Percentiles rank a stretch among this genome's conserved stretches.
Conservation (phyloP, 2,329 filamentous ascomycete species). For the Sphaerulina populicola region DNA sequence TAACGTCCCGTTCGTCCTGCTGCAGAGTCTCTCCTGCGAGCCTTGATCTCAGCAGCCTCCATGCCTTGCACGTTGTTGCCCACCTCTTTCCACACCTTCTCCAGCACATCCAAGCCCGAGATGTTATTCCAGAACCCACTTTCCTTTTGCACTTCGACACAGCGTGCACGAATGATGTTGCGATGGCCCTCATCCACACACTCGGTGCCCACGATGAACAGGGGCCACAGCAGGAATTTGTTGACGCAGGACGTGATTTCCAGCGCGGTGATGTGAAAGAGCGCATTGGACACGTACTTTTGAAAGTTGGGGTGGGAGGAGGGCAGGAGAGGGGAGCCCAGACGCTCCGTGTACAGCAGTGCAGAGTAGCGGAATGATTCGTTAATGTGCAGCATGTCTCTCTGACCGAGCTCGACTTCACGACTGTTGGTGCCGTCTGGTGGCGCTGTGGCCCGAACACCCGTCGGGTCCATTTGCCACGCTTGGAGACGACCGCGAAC, state of each 20-base stretch:
- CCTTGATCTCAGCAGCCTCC: constrained; percentile 25
- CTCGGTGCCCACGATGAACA: constrained; percentile 84
- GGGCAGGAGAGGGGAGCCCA: constrained; percentile 66
- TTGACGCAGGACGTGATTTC: constrained; percentile 63
- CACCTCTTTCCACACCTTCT: constrained; percentile 62
- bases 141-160: constrained; percentile 75
- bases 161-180: constrained; percentile 68
- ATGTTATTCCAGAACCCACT: constrained; percentile 93
- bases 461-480: constrained; percentile 61
- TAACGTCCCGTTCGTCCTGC: constrained; percentile 21
- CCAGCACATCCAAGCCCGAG: constrained; percentile 73
- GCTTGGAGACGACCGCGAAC: constrained; percentile 66
- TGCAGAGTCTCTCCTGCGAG: constrained; percentile 25
- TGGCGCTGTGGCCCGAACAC: constrained; percentile 26
- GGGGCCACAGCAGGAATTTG: constrained; percentile 87
- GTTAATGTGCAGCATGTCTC: constrained; percentile 72
- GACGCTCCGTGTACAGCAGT: constrained; percentile 78
- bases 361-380: constrained; percentile 87
- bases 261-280: constrained; percentile 75
- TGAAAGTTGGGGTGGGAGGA: constrained; percentile 72
- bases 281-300: constrained; percentile 68
- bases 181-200: constrained; percentile 75
- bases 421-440: constrained; percentile 25
- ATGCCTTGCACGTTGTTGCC: constrained; percentile 20
- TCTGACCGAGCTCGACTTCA: constrained; percentile 40